Base-by-base conservation (phyloP, 805 yeast genomes). In the Komagataella populi region DNA sequence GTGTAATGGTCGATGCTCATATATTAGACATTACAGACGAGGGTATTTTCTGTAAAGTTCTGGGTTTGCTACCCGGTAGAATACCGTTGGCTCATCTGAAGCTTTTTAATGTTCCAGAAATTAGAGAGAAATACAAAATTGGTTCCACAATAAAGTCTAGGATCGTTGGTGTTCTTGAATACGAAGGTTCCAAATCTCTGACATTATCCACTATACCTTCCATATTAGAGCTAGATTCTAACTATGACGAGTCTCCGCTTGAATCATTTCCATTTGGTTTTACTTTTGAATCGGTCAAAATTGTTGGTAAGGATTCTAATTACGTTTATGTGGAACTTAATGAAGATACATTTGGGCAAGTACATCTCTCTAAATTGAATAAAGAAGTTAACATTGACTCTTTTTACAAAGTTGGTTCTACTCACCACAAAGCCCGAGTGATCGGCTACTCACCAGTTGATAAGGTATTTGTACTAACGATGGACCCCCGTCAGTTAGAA, bases 231-330 rank as follows among this genome's bases (percentile, higher is more conserved):
- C 72, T 72, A 50, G 55, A 53, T 18, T 49, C 23, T 30, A 51
- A 46, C 24, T 46, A 51, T 12, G 48, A 36, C 20, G 50, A 52
- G 22, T 65, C 71, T 22, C 76, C 77, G 16, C 59, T 81, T 48
- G 82, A 78, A 50, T 83, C 90, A 0, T 83, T 85, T 68, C 88
- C 93, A 23, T 64, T 83, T 46, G 98, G 99, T n/a, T 81, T 82
- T 55, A 69, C 70, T 18, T 72, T 83, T 50, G 83, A 81, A 1
- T 66, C 67, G 2, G 85, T 80, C 44, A 76, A 75, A 24, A 74
- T 89, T 23, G 69, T 73, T 49, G 87, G 85, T 44, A 69, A 73
- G 50, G 88, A 83, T 59, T 59, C 75, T 1, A 69, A 73, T 50
- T 84, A 76, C 59, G 62, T 83, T 36, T 80, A 73, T 55, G 78